Percentiles rank a stretch among this genome's conserved stretches.
phyloP scores from a whole-genome alignment of 805 yeast genomes.

The Millerozyma miso region DNA sequence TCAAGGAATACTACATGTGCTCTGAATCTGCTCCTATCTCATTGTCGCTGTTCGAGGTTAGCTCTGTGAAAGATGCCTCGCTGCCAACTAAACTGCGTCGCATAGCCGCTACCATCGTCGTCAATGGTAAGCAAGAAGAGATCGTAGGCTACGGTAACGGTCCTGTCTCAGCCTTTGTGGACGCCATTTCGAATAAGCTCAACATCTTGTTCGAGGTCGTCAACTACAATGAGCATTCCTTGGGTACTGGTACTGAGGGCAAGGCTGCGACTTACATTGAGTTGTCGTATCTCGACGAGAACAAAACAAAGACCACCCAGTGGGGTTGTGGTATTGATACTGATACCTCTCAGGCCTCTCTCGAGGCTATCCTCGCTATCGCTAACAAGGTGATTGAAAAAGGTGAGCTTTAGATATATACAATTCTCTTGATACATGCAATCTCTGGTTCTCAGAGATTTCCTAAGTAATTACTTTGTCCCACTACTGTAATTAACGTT shows the following conservation, averaged over 20 bases:
- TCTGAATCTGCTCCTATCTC: constrained; percentile 18
- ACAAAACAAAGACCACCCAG: constrained; percentile 28
- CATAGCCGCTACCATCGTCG: constrained; percentile 46
- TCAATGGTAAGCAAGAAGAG: constrained; percentile 35
- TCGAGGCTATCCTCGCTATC: constrained; percentile 63
- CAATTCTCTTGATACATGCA: background rate
- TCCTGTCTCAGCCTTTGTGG: constrained; percentile 70
- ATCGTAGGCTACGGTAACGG: constrained; percentile 74
- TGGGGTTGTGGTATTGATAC: constrained; percentile 45
- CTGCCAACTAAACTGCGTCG: constrained; percentile 37
- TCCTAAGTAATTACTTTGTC: too few relatives aligned
- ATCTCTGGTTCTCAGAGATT: background rate
- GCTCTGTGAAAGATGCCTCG: constrained; percentile 16
- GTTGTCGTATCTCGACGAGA: constrained; percentile 36
- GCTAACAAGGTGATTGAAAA: constrained; percentile 35
- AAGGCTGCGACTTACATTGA: constrained; percentile 78
- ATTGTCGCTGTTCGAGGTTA: background rate
- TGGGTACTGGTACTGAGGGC: constrained; percentile 67
- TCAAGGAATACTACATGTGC: constrained; percentile 55
- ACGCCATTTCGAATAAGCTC: constrained; percentile 52
- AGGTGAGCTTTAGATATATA: constrained; percentile 19
- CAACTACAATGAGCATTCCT: constrained; percentile 74
- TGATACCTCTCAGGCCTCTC: constrained; percentile 43
- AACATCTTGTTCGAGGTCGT: constrained; percentile 55
- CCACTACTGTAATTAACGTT: too few relatives aligned